Evolutionary conservation across 345 rosid genomes (phyloP), one percentile per base, ranked within the genome.

Genomic region (Citrus mangshanensis): DNA sequence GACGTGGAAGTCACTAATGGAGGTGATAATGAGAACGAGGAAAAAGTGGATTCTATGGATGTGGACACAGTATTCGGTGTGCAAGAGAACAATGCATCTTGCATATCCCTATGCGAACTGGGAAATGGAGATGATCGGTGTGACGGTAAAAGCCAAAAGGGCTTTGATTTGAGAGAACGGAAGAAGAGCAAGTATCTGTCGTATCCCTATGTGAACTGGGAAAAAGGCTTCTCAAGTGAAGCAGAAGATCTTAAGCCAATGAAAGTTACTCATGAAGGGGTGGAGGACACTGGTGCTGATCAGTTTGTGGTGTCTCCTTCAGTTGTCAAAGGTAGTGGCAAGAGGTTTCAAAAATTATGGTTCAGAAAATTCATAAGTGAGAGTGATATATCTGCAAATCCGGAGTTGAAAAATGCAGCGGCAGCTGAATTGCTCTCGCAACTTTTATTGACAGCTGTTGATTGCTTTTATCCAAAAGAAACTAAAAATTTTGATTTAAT

Each of bases 141-240:
- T 19, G 64, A 83, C 73, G 68, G 60, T 34, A 78, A 78, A 68
- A 75, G 22, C 77, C 86, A 79, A n/a, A 85, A 64, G 67, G 77
- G 84, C 75, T 79, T 77, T 56, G 93, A 85, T 35, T 76, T 81
- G 56, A 89, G 94, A 83, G 87, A 85, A 73, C 84, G 94, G 79
- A 92, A 82, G 86, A 90, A 84, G 88, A 92, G 97, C 86, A 92
- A 83, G 87, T 92, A 89, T 73, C 83, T 92, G 73, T 87, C 90
- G 3, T 90, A 88, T 85, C 96, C 96, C 61, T 92, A 81, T 79
- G 84, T 92, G 34, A 87, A 86, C 70, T 83, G 67, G 86, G 92
- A 59, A 70, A 88, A 80, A 68, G 75, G 78, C 77, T 27, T 32
- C 27, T 78, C 66, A 51, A 34, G 28, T 75, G 86, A 81, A 77